phyloP scores from a whole-genome alignment of 495 filamentous ascomycete genomes.

The Lepidopterella palustris region DNA sequence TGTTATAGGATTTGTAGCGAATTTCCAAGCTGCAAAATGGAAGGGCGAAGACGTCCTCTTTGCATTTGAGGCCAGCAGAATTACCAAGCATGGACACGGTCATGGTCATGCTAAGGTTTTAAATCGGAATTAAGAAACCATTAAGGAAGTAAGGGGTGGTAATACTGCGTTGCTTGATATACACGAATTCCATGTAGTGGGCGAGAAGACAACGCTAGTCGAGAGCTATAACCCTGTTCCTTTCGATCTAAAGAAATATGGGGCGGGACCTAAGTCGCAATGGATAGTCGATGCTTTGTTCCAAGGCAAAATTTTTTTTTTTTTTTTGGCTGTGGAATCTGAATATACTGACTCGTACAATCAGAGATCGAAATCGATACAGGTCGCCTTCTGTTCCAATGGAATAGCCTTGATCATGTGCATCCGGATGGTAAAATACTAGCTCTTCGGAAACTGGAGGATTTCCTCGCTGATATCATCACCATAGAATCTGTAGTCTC shows the following conservation, averaged over 20 bases:
- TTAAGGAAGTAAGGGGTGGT: slow-evolving; percentile 47
- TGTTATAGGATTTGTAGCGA: slow-evolving; percentile 49
- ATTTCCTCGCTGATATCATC: not conserved
- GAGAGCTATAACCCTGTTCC: slow-evolving; percentile 41
- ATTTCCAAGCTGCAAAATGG: slow-evolving; percentile 44
- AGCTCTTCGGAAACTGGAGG: slow-evolving; percentile 7
- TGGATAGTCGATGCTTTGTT: slow-evolving; percentile 44
- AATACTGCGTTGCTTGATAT: slow-evolving; percentile 49
- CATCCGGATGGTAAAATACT: slow-evolving; percentile 39
- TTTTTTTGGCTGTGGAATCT: not conserved
- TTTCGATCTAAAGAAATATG: slow-evolving; percentile 36
- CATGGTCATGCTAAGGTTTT: slow-evolving; percentile 48
- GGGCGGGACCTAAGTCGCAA: slow-evolving; percentile 36
- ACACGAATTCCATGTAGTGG: slow-evolving; percentile 49
- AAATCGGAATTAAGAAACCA: slow-evolving; percentile 49
- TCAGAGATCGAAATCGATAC: slow-evolving; percentile 39
- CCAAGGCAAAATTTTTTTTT: slow-evolving; percentile 30
- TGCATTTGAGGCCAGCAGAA: slow-evolving; percentile 50
- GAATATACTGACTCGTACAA: not conserved
- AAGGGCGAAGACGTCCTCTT: slow-evolving; percentile 48
- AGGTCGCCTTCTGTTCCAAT: slow-evolving; percentile 39
- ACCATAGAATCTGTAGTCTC: slow-evolving; percentile 44
- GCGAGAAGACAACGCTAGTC: slow-evolving; percentile 40
- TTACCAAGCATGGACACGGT: slow-evolving; percentile 48
- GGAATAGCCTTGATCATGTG: slow-evolving; percentile 35